Conservation (phyloP, 169 alveolate species). For the Plasmodium adleri region DNA sequence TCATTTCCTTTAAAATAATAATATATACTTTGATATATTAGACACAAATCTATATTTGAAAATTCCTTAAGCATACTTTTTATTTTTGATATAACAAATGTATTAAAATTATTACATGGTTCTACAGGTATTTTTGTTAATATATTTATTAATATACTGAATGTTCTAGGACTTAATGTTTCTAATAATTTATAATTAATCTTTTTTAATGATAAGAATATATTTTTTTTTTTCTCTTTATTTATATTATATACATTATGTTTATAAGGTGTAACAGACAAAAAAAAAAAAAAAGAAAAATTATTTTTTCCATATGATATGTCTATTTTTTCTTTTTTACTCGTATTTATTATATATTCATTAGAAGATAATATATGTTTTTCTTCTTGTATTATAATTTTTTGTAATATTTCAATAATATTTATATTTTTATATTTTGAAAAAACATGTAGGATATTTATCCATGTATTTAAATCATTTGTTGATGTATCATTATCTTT, state of each 20-base stretch:
- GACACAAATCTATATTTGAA: conserved; percentile 45
- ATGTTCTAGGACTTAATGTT: conserved; percentile 27
- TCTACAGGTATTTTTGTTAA: conserved; percentile 21
- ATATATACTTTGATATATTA: conserved; percentile 13
- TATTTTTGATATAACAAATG: conserved; percentile 24
- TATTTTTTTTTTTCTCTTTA: neutral
- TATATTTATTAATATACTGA: conserved; percentile 28
- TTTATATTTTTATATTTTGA: conserved; percentile 37
- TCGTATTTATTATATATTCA: neutral
- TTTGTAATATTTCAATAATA: conserved; percentile 33
- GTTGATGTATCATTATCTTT: neutral
- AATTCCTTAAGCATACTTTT: conserved; percentile 11
- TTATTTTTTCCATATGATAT: no score
- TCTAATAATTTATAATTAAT: conserved; percentile 19
- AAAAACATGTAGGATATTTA: conserved; percentile 35
- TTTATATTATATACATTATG: neutral
- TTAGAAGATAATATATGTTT: neutral
- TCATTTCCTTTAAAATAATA: neutral
- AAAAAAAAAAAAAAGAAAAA: no score
- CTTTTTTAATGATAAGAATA: neutral
- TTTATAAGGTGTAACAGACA: no score
- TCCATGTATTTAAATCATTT: conserved; percentile 37
- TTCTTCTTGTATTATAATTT: neutral
- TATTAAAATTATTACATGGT: conserved; percentile 1
- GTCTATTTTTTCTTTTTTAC: neutral